Conservation (phyloP, 257 asterid species). For the Misopates orontium region DNA sequence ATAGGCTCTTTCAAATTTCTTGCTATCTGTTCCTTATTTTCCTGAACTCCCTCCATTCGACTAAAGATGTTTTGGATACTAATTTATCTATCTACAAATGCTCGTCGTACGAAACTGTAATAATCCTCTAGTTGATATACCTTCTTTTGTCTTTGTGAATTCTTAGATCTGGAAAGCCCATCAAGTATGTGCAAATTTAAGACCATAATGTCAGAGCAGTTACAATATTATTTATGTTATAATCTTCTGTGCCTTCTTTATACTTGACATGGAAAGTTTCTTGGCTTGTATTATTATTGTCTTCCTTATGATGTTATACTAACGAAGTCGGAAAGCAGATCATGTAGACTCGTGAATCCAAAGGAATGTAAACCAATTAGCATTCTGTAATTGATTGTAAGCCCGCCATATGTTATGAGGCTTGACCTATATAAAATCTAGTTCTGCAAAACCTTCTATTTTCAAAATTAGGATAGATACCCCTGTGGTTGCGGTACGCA, state of each 20-base stretch:
- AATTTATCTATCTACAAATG: neutral
- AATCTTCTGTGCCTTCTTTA: neutral
- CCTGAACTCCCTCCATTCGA: no score
- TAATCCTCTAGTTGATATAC: neutral
- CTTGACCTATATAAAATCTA: neutral
- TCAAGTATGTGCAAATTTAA: neutral
- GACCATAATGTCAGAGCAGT: neutral
- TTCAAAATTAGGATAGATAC: neutral
- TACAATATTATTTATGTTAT: neutral
- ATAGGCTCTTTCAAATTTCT: constrained; percentile 1
- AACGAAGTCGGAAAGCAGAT: neutral
- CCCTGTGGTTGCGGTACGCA: no score
- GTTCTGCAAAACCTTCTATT: neutral
- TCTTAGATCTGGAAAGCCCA: neutral
- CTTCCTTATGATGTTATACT: neutral
- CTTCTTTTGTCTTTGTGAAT: neutral
- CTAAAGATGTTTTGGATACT: neutral
- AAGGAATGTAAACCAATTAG: neutral
- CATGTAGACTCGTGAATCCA: neutral
- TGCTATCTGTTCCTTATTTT: neutral
- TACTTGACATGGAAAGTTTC: neutral
- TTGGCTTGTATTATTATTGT: neutral
- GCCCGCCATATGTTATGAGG: neutral
- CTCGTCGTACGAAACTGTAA: neutral
- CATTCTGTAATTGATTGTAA: neutral